Base-by-base conservation (phyloP, 2,329 filamentous ascomycete species). In the Berkeleyomyces basicola region DNA sequence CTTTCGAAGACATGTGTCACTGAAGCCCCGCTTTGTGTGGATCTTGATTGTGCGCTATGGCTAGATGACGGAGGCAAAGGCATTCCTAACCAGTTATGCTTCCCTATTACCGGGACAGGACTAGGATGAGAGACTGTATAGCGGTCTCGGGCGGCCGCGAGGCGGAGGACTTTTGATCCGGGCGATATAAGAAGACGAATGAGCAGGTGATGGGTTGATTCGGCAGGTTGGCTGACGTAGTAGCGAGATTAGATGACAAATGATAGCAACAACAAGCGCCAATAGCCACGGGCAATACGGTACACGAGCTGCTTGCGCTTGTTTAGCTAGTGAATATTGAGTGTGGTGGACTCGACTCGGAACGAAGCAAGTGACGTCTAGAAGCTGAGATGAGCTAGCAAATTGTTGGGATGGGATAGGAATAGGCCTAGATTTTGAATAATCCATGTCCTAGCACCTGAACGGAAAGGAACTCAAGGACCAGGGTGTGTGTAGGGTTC, bases 1-100 rank as follows among this genome's bases (percentile, higher is more conserved):
- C 70, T 69, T 65, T 71, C 73, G 40, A 69, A 66, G 31, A 70
- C 68, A 37, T 71, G 70, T 14, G 43, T 7, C 36, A 33, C n/a
- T 43, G 59, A 11, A 14, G 63, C 16, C 43, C 40, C 44, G 39
- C 33, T 14, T 33, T 31, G 31, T 33, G 16, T 16, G n/a, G 59
- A 7, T 40, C 31, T 59, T 39, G 40, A 36, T 46, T 36, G 16
- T 33, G 37, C 31, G 39, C 33, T 44, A 55, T 55, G 16, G 4
- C 39, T 55, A 23, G 46, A 49, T 7, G 16, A 9, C 7, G 51
- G 14, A 55, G 51, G 23, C 39, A 14, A 55, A 55, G 51, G 51
- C 51, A 55, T 55, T 14, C 31, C 23, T 53, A 14, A 36, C n/a
- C 7, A 23, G 7, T n/a, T 53, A 6, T 37, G 9, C 10, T 36